Percentiles rank a stretch among this genome's conserved stretches.
phyloP scores from a whole-genome alignment of 2,329 filamentous ascomycete species.

The Pyricularia grisea region DNA sequence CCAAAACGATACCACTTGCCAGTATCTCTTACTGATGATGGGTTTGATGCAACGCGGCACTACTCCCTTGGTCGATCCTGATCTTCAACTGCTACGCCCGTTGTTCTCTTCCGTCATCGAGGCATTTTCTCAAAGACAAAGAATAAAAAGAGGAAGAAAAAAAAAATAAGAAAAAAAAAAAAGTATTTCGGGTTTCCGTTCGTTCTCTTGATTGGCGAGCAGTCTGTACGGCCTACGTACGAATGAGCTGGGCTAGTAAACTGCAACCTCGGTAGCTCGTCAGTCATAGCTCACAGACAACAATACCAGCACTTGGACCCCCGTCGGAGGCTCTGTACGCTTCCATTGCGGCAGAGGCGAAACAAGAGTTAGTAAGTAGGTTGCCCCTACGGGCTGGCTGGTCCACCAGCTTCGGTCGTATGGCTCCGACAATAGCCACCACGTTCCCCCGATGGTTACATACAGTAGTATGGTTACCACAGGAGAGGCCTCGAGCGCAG shows the following conservation, averaged over 20 bases:
- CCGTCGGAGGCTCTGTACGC: background rate
- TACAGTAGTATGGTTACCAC: background rate
- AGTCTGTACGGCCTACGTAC: background rate
- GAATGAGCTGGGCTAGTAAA: background rate
- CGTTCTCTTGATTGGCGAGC: background rate
- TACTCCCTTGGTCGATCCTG: background rate
- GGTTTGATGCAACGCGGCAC: background rate
- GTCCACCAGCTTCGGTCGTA: background rate
- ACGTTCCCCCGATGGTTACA: background rate
- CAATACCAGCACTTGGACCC: background rate
- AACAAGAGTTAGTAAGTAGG: background rate
- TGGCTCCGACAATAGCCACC: background rate
- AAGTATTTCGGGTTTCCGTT: background rate
- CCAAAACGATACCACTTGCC: background rate
- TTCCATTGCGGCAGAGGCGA: background rate
- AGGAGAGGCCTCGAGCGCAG: background rate
- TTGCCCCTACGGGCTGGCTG: background rate
- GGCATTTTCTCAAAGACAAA: no score
- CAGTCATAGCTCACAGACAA: background rate
- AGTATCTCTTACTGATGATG: background rate
- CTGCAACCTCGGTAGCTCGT: background rate
- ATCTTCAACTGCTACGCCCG: background rate
- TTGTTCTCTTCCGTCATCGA: background rate
- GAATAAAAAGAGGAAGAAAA: no score
- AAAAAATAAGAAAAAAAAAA: no score